Base-by-base conservation (phyloP, 1,139 yeast genomes). In the Yamadazyma triangularis region DNA sequence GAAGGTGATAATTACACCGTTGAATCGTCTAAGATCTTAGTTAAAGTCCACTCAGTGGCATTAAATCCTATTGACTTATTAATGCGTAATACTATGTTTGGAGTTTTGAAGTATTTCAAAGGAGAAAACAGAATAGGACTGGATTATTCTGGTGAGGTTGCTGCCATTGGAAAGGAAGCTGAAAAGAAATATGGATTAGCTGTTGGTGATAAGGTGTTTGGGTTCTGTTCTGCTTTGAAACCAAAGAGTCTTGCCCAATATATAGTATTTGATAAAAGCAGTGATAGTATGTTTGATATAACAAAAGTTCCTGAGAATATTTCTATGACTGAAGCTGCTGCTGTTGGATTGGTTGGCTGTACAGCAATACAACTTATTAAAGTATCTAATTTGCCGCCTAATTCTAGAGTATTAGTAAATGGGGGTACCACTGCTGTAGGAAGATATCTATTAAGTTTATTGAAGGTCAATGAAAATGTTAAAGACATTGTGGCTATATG, bases 371-470 rank as follows among this genome's bases (percentile, higher is more conserved):
- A 19, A 9, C 10, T 16, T 14, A 11, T 18, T 4, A 12, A 28
- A 4, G n/a, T 10, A 49, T 4, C 19, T 8, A 21, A 26, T 1
- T 4, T 36, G 13, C 20, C 23, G 5, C 27, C 29, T 8, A 21
- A 28, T 25, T 37, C 36, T 15, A 58, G 58, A 37, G 70, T 83
- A 1, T 58, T 84, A 29, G 63, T 85, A 24, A 63, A 82, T 36
- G 95, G 95, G 26, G 91, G 83, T 10, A 76, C 85, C 4, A 75
- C 93, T 1, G 64, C 80, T n/a, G 83, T 82, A 4, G 94, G 91
- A 2, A 54, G 76, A 37, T 70, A 64, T 56, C 68, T 72, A 3
- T 62, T 77, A 18, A 87, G 80, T 48, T 46, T 83, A 14, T 70
- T 79, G 14, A 77, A 73, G 41, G 52, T 60, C 35, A 70, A 64